Conservation (phyloP, 495 filamentous ascomycete species). For the Aspergillus nidulans region DNA sequence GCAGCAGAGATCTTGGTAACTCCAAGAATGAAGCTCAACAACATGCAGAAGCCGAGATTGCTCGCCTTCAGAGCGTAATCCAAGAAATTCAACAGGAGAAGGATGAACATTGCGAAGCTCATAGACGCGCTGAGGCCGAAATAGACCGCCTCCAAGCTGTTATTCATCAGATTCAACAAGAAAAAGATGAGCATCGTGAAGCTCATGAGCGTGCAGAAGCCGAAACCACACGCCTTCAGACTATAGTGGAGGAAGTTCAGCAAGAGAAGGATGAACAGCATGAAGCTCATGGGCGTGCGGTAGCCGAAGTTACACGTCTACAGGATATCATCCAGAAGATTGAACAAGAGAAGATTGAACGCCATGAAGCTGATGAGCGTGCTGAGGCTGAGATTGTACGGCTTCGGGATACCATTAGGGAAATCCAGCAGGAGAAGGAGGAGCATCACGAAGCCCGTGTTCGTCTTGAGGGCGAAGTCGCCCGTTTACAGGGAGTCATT, state of each 20-base stretch:
- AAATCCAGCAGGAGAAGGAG: slow-evolving; percentile 10
- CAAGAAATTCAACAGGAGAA: slow-evolving; percentile 7
- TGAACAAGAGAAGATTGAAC: slow-evolving; percentile 10
- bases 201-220: slow-evolving; percentile 15
- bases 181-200: slow-evolving; percentile 15
- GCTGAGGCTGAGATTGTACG: slow-evolving; percentile 20
- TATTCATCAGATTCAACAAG: slow-evolving; percentile 12
- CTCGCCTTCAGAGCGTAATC: slow-evolving; percentile 14
- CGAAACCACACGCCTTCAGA: slow-evolving; percentile 20
- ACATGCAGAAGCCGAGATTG: slow-evolving; percentile 37
- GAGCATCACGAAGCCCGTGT: slow-evolving; percentile 17
- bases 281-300: slow-evolving; percentile 13
- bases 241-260: slow-evolving; percentile 12
- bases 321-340: slow-evolving; percentile 17
- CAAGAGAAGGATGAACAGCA: slow-evolving; percentile 12
- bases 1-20: slow-evolving; percentile 26
- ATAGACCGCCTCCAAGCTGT: slow-evolving; percentile 21
- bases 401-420: slow-evolving; percentile 15
- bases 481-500: slow-evolving; percentile 22
- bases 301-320: slow-evolving; percentile 20
- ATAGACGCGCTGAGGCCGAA: slow-evolving; percentile 3
- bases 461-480: slow-evolving; percentile 18
- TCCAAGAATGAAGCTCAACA: slow-evolving; percentile 55
- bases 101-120: slow-evolving; percentile 10
- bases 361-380: slow-evolving; percentile 10